Percentiles rank a stretch among this genome's conserved stretches.
Conservation (phyloP, 257 asterid species). For the Penstemon davidsonii region DNA sequence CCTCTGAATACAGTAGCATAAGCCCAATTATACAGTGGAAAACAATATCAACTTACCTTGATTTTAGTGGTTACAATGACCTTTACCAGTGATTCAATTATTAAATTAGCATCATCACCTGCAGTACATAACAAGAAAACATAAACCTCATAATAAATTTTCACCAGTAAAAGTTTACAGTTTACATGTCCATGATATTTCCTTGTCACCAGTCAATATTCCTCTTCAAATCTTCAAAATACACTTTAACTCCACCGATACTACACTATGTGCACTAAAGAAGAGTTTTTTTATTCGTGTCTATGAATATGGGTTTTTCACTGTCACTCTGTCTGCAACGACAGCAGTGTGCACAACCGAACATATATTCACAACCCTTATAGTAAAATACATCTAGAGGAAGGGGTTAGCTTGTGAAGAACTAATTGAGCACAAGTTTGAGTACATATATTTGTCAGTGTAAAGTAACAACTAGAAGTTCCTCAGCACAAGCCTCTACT, state of each 20-base stretch:
- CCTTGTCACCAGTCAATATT: not conserved
- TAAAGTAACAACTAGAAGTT: not conserved
- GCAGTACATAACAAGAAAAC: conserved; percentile 24
- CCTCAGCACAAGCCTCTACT: conserved; percentile 19
- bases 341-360: not conserved
- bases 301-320: not conserved
- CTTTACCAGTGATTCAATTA: conserved; percentile 60
- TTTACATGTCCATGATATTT: not conserved
- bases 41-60: conserved; percentile 43
- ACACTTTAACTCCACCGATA: not conserved
- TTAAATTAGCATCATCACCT: conserved; percentile 53
- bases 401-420: not conserved
- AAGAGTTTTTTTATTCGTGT: not conserved
- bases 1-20: conserved; percentile 18
- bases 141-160: conserved; percentile 18
- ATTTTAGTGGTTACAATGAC: conserved; percentile 57
- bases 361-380: not conserved
- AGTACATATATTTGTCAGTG: not conserved
- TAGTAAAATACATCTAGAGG: not conserved
- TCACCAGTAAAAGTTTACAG: not conserved
- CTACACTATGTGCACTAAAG: not conserved
- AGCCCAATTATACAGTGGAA: conserved; percentile 8
- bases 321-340: not conserved
- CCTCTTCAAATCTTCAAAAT: not conserved
- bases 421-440: not conserved